These are phyloP conservation scores for Eucalyptus pauciflora DNA, from an alignment of 345 rosid species.

Conservation along the genomic window DNA sequence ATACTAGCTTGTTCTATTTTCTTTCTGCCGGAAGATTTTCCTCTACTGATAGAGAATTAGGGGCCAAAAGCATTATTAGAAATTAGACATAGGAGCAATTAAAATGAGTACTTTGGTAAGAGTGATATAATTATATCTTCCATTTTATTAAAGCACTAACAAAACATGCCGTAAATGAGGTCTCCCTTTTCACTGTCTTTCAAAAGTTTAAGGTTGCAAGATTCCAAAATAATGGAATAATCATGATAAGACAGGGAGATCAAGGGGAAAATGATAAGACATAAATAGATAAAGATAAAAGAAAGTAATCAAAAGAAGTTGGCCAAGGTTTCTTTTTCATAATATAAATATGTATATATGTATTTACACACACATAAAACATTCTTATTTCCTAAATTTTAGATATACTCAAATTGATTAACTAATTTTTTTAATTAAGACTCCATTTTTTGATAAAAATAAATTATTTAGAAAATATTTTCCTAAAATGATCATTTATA, in stretches of 20 bases:
- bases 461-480: too few species aligned
- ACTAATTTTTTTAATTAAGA: background rate
- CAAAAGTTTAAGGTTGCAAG: background rate
- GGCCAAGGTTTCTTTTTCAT: background rate
- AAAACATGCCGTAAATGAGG: background rate
- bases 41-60: background rate
- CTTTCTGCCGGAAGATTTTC: background rate
- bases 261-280: background rate
- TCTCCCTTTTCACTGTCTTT: background rate
- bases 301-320: background rate
- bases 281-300: background rate
- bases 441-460: too few species aligned
- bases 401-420: background rate
- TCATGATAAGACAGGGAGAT: background rate
- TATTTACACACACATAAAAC: background rate
- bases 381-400: background rate
- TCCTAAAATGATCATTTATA: too few species aligned
- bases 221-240: background rate
- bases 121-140: background rate
- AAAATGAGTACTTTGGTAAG: background rate
- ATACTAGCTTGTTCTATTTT: background rate
- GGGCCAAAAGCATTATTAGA: background rate
- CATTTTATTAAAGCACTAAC: background rate
- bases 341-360: background rate
- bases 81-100: background rate